Percentiles rank a stretch among this genome's conserved stretches.
phyloP scores from a whole-genome alignment of 2,329 filamentous ascomycete genomes.

The Aureobasidium zeae region DNA sequence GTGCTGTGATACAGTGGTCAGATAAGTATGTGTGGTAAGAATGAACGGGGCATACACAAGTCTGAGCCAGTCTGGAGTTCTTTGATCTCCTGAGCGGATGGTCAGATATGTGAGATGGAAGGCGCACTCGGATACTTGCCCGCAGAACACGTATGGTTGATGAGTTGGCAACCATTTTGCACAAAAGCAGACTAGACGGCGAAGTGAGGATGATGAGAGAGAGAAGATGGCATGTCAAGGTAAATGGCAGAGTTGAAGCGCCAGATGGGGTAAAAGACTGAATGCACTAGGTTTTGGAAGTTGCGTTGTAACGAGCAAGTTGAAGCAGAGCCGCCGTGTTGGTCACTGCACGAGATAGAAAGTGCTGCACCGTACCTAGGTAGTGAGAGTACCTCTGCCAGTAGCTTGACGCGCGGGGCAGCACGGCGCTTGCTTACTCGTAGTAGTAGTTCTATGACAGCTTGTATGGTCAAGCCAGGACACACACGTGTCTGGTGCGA shows the following conservation, averaged over 20 bases:
- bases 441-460: background rate
- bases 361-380: no score
- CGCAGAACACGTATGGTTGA: constrained; percentile 81
- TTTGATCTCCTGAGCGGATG: constrained; percentile 58
- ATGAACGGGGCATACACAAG: constrained; percentile 53
- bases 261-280: background rate
- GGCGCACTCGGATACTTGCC: constrained; percentile 40
- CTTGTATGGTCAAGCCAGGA: background rate
- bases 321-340: background rate
- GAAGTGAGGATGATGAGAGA: background rate
- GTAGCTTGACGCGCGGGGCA: background rate
- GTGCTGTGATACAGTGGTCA: no score
- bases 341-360: background rate
- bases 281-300: no score
- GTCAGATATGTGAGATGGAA: background rate
- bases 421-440: constrained; percentile 4
- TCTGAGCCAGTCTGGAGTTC: constrained; percentile 77
- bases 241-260: constrained; percentile 7
- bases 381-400: no score
- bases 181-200: background rate
- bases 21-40: no score
- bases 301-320: no score
- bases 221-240: background rate
- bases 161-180: constrained; percentile 70
- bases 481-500: no score